A percentile compares a stretch with the other conserved stretches of the same genome.
phyloP scores from a whole-genome alignment of 176 grass and related monocot species.

The Cenchrus fungigraminus region DNA sequence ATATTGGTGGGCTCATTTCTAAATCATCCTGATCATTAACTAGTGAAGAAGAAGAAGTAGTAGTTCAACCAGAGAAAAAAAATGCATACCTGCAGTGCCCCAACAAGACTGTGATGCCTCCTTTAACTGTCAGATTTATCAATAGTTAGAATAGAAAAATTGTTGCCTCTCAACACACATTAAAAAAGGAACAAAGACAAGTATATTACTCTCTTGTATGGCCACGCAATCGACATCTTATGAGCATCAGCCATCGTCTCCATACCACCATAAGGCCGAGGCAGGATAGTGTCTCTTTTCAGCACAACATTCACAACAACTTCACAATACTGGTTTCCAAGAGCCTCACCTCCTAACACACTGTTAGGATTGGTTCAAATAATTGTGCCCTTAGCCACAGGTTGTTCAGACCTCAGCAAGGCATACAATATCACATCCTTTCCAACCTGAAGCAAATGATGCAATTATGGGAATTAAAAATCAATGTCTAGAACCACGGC shows the following conservation, averaged over 20 bases:
- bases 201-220: not conserved
- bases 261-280: not conserved
- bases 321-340: not conserved
- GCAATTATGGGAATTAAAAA: too few species aligned
- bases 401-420: not conserved
- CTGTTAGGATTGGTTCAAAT: not conserved
- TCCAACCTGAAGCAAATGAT: too few species aligned
- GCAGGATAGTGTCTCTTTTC: not conserved
- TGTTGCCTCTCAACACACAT: not conserved
- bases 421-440: not conserved
- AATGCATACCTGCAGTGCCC: not conserved
- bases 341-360: not conserved
- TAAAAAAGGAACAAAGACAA: not conserved
- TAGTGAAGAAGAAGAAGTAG: too few species aligned
- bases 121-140: not conserved
- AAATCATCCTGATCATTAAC: too few species aligned
- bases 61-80: too few species aligned
- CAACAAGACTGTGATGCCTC: too few species aligned
- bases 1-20: too few species aligned
- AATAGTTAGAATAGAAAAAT: not conserved
- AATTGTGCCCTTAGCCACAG: not conserved
- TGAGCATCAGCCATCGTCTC: not conserved
- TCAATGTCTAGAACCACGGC: not conserved
- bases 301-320: not conserved
- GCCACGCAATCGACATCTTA: not conserved